A percentile compares a stretch with the other conserved stretches of the same genome.
Evolutionary conservation across 345 rosid species (phyloP).

Genomic region (Gossypium anomalum): DNA sequence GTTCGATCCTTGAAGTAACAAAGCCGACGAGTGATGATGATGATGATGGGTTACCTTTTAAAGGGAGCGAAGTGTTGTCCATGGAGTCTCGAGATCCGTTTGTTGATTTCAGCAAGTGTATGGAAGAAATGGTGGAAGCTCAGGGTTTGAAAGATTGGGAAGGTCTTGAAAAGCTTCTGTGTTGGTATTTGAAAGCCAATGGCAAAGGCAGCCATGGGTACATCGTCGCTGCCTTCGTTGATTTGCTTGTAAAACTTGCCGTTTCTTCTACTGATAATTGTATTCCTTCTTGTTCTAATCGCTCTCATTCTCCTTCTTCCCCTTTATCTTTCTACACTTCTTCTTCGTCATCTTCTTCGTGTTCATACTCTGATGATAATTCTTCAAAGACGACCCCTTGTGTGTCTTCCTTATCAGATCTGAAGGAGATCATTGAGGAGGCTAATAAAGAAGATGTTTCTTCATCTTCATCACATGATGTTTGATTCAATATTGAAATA

Average conservation of each 20-base stretch:
- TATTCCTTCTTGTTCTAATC: constrained; percentile 31
- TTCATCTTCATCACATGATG: background rate
- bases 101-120: constrained; percentile 70
- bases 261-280: constrained; percentile 27
- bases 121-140: constrained; percentile 93
- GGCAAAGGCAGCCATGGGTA: constrained; percentile 60
- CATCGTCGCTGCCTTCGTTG: constrained; percentile 77
- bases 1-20: constrained; percentile 51
- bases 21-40: background rate
- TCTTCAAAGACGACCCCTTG: constrained; percentile 26
- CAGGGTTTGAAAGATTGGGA: constrained; percentile 61
- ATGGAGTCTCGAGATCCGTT: constrained; percentile 77
- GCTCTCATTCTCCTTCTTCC: constrained; percentile 58
- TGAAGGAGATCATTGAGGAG: constrained; percentile 25
- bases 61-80: constrained; percentile 46
- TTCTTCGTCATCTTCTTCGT: constrained; percentile 22
- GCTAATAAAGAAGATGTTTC: background rate
- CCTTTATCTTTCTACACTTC: constrained; percentile 42
- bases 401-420: constrained; percentile 24
- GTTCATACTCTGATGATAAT: constrained; percentile 18
- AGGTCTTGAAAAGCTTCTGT: constrained; percentile 61
- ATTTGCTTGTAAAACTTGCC: constrained; percentile 51
- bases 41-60: constrained; percentile 21
- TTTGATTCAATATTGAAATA: constrained; percentile 7
- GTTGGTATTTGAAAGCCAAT: constrained; percentile 64